These are phyloP conservation scores for Gossypium mustelinum DNA, from an alignment of 345 rosid species.

Conservation along the genomic window DNA sequence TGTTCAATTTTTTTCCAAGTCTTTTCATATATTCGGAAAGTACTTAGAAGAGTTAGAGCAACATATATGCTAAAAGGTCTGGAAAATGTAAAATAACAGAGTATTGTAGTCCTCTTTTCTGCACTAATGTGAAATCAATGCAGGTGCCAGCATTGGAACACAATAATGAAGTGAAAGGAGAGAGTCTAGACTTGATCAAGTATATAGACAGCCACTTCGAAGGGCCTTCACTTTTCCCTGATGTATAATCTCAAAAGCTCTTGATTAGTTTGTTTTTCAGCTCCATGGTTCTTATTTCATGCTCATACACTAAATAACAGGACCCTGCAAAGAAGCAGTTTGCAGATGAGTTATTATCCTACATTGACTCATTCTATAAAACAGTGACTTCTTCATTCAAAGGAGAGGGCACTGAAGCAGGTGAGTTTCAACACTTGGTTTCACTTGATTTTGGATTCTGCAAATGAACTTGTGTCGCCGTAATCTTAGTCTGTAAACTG, in stretches of 20 bases:
- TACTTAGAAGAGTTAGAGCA: neutral
- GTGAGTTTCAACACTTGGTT: conserved; percentile 21
- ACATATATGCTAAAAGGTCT: neutral
- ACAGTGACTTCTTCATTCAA: conserved; percentile 42
- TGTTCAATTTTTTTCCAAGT: no score
- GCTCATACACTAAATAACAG: conserved; percentile 27
- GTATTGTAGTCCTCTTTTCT: neutral
- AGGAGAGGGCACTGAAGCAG: conserved; percentile 47
- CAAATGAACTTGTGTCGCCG: neutral
- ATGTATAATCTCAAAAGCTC: conserved; percentile 33
- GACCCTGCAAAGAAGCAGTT: conserved; percentile 63
- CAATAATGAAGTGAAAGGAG: conserved; percentile 49
- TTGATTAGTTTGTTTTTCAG: neutral
- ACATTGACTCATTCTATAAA: conserved; percentile 35
- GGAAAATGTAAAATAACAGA: conserved; percentile 21
- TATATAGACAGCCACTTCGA: conserved; percentile 71
- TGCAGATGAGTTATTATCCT: conserved; percentile 61
- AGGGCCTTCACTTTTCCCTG: conserved; percentile 71
- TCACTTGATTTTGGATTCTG: conserved; percentile 3
- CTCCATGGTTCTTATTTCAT: neutral
- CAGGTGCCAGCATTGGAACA: conserved; percentile 92
- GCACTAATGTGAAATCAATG: neutral
- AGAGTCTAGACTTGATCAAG: conserved; percentile 76
- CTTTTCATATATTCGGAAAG: no score
- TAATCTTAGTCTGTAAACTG: neutral